Conservation (phyloP, 306 rosid species). For the Cucurbita pepo region DNA sequence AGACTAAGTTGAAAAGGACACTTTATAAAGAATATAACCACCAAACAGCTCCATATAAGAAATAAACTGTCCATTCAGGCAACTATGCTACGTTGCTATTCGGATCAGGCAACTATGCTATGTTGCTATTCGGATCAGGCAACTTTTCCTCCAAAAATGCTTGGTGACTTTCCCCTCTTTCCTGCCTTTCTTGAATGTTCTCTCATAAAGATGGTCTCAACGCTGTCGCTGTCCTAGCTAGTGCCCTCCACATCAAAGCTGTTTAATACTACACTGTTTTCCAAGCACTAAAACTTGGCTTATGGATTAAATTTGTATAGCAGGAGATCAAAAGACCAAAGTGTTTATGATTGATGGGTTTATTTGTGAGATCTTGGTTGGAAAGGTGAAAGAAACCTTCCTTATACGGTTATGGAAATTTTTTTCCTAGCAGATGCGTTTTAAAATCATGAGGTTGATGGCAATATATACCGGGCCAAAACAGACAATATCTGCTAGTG, state of each 20-base stretch:
- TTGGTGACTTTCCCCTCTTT: background rate
- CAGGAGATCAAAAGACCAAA: background rate
- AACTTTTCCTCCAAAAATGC: background rate
- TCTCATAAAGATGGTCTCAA: background rate
- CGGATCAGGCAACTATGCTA: background rate
- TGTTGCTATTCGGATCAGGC: background rate
- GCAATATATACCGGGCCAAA: rapidly evolving
- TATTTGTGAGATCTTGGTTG: background rate
- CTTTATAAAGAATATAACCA: too few relatives aligned
- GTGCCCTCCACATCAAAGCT: background rate
- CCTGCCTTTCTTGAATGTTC: conserved; percentile 1
- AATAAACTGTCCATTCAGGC: background rate
- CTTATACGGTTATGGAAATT: too few relatives aligned
- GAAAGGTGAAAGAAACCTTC: too few relatives aligned
- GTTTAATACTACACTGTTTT: background rate
- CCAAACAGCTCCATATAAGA: background rate
- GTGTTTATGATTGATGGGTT: background rate
- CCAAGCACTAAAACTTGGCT: background rate
- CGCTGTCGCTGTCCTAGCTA: background rate
- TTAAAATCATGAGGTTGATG: too few relatives aligned
- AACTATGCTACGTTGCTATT: background rate
- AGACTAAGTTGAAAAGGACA: too few relatives aligned
- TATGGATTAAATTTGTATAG: background rate
- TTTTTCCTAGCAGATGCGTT: too few relatives aligned
- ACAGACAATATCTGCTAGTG: too few relatives aligned